Evolutionary conservation across 768 basidiomycete genomes (phyloP).

Genomic region (Mycena albidolilacea): DNA sequence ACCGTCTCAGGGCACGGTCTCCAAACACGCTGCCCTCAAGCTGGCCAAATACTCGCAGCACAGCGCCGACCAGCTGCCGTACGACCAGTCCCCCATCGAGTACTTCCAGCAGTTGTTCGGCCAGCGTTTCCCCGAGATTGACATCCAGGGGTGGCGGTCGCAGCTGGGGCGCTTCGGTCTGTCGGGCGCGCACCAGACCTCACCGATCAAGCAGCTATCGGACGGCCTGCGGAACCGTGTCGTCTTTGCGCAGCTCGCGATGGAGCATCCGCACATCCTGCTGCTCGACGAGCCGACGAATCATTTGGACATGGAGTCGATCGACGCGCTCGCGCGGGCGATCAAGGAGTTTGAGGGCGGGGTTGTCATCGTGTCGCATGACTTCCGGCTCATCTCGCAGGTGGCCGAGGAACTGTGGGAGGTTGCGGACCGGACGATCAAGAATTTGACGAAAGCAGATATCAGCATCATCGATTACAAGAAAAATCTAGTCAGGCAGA

Average conservation of each 20-base stretch:
- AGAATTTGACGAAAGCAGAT: conserved; percentile 91
- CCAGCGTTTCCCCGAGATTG: conserved; percentile 94
- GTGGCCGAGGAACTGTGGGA: conserved; percentile 99
- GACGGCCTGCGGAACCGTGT: conserved; percentile 98
- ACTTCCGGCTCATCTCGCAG: conserved; percentile 98
- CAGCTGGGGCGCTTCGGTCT: conserved; percentile 98
- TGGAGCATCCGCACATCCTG: conserved; percentile 98
- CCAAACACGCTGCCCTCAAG: conserved; percentile 91
- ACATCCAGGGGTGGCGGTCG: conserved; percentile 91
- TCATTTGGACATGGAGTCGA: conserved; percentile 98
- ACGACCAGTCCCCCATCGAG: conserved; percentile 91
- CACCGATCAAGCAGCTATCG: conserved; percentile 93
- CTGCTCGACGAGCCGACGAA: conserved; percentile 96
- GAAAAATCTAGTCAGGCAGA: conserved; percentile 84
- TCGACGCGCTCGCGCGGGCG: conserved; percentile 94
- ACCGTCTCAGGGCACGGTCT: conserved; percentile 88
- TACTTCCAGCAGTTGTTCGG: conserved; percentile 89
- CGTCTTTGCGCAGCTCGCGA: conserved; percentile 95
- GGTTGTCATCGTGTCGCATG: conserved; percentile 99
- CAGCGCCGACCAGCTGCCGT: conserved; percentile 98
- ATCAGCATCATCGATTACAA: conserved; percentile 97
- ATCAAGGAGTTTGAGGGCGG: conserved; percentile 99
- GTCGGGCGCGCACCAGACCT: conserved; percentile 93
- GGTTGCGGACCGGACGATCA: conserved; percentile 94
- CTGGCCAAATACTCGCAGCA: conserved; percentile 99